Evolutionary conservation across 2,329 filamentous ascomycete species (phyloP), one percentile per base, ranked within the genome.

Genomic region (Raffaelea albimanens): DNA sequence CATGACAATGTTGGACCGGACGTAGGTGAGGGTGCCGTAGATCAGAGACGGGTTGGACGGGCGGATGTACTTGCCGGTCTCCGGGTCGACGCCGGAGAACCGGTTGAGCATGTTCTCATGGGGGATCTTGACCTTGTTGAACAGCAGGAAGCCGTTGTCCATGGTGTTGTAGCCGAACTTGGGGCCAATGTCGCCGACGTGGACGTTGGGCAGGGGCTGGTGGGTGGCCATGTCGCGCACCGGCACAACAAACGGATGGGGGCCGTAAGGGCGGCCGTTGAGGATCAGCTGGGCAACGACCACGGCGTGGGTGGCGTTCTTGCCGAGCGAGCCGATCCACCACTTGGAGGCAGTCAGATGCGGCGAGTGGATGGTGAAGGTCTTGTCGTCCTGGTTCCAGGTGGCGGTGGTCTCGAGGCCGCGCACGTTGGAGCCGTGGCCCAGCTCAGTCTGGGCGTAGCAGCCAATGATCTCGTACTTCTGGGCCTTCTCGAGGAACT

Each of bases 301-400:
- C 2, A 87, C 79, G 1, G 85, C 85, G 58, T 87, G 75, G 60
- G 87, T 90, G 40, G 86, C 85, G 3, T 82, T 82, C 56, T 83
- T 75, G 45, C 85, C 86, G 3, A 90, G 72, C 11, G 83, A 85
- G 2, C 86, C 86, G 56, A 88, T 88, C 86, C 86, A 90, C 85
- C 85, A 91, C 61, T 91, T 91, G 31, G 82, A 83, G 0, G 85
- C 77, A 2, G 85, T 89, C 48, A 89, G 70, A 52, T 79, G 72
- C 10, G 85, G 85, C 1, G 83, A 87, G 63, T 89, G 80, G 33
- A 90, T 71, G 14, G 72, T 82, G 57, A 90, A 89, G 3, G 80
- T 86, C 71, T 86, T 83, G 63, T 87, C 82, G 5, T 80, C 69
- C 4, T 77, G 68, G 58, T 86, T 83, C 83, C 83, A 89, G 0